A percentile compares a stretch with the other conserved stretches of the same genome.
Evolutionary conservation across 805 yeast genomes (phyloP).

Genomic region (Sugiyamaella boreocaroliniensis): DNA sequence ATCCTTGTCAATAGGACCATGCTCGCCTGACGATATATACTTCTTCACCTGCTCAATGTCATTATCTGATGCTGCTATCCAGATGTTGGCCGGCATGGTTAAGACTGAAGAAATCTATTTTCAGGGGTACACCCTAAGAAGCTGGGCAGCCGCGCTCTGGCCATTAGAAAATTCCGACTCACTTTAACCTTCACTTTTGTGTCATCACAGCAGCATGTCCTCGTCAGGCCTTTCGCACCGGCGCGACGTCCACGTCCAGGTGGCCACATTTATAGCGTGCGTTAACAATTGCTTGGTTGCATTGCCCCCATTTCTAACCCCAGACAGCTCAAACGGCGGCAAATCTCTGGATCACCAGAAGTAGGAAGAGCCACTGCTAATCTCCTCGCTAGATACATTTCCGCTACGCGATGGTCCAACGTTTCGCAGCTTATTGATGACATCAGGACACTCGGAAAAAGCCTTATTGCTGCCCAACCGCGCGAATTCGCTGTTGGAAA

Average conservation of each 20-base stretch:
- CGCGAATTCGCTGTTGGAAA: slow-evolving; percentile 85
- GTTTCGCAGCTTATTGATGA: slow-evolving; percentile 65
- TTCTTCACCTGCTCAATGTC: slow-evolving; percentile 51
- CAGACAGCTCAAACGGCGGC: slow-evolving; percentile 64
- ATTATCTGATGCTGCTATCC: slow-evolving; percentile 95
- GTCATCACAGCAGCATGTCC: not conserved
- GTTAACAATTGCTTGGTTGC: not conserved
- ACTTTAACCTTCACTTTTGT: not conserved
- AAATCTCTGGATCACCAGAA: slow-evolving; percentile 68
- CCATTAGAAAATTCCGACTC: not conserved
- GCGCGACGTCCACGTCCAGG: slow-evolving; percentile 29
- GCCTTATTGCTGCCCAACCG: slow-evolving; percentile 71
- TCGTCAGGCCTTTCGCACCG: slow-evolving; percentile 12
- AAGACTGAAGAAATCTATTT: not conserved
- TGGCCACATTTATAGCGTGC: slow-evolving; percentile 27
- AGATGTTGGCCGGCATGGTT: slow-evolving; percentile 49
- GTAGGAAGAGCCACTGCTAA: slow-evolving; percentile 87
- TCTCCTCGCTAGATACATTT: slow-evolving; percentile 76
- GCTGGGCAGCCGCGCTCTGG: not conserved
- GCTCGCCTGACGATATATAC: slow-evolving; percentile 44
- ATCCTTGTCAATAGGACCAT: slow-evolving; percentile 69
- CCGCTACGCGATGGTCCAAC: slow-evolving; percentile 81
- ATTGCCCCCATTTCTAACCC: not conserved
- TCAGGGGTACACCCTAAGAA: not conserved
- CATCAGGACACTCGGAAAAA: slow-evolving; percentile 66